phyloP scores from a whole-genome alignment of 2,329 filamentous ascomycete genomes.

The Iodosphaeria phyllophila region DNA sequence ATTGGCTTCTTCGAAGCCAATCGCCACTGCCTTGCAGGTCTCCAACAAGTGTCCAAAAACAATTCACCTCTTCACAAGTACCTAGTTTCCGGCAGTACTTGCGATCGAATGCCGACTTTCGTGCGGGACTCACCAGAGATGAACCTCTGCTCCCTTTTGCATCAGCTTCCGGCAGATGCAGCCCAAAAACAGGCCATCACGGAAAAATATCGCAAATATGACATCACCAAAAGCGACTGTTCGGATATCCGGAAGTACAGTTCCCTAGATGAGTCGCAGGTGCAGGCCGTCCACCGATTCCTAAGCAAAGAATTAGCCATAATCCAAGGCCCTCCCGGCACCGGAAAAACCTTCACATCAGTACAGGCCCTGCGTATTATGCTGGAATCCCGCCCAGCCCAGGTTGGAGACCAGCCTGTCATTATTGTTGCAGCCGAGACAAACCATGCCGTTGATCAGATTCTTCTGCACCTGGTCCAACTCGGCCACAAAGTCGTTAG shows the following conservation, averaged over 20 bases:
- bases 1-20: conserved; percentile 60
- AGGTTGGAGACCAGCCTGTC: conserved; percentile 26
- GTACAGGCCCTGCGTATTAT: conserved; percentile 50
- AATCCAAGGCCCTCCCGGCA: conserved; percentile 64
- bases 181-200: conserved; percentile 1
- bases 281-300: conserved; percentile 47
- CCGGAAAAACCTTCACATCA: conserved; percentile 66
- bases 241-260: conserved; percentile 11
- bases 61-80: conserved; percentile 45
- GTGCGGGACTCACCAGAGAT: conserved; percentile 12
- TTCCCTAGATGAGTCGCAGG: conserved; percentile 52
- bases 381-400: conserved; percentile 31
- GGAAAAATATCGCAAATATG: conserved; percentile 6
- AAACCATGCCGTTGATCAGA: conserved; percentile 77
- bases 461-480: conserved; percentile 43
- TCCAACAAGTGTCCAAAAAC: conserved; percentile 37
- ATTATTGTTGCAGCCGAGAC: conserved; percentile 74
- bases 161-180: conserved; percentile 8
- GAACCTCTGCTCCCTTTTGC: conserved; percentile 15
- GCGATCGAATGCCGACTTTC: conserved; percentile 9
- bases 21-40: conserved; percentile 50
- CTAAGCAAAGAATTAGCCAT: conserved; percentile 55
- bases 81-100: conserved; percentile 26
- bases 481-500: conserved; percentile 35
- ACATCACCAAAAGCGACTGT: conserved; percentile 9